A percentile compares a stretch with the other conserved stretches of the same genome.
Evolutionary conservation across 208 protist genomes (phyloP).

Genomic region (Acanthamoeba lenticulata): DNA sequence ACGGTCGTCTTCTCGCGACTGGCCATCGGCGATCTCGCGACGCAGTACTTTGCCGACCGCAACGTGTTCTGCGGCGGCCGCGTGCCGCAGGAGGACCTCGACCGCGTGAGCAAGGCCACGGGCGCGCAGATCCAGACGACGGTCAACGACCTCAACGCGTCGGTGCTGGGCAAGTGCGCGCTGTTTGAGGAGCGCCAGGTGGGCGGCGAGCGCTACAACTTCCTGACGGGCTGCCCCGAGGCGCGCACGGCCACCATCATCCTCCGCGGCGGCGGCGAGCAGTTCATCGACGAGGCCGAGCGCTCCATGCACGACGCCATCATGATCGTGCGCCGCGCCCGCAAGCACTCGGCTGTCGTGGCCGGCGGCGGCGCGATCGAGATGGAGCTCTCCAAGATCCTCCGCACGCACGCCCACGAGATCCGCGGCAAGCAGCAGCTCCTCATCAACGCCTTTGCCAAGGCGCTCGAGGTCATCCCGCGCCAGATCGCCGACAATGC

Average conservation of each 20-base stretch:
- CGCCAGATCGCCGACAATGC: constrained; percentile 99
- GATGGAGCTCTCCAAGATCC: constrained; percentile 98
- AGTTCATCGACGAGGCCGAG: constrained; percentile 99
- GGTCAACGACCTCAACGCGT: constrained; percentile 93
- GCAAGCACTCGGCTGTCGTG: constrained; percentile 97
- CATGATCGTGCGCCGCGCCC: constrained; percentile 98
- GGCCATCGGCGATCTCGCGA: constrained; percentile 99
- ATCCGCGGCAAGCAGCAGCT: constrained; percentile 99
- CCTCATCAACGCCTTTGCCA: constrained; percentile 98
- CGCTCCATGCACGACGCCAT: constrained; percentile 99
- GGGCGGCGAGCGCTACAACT: constrained; percentile 98
- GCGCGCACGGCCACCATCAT: constrained; percentile 85
- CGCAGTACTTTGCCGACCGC: constrained; percentile 99
- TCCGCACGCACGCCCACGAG: constrained; percentile 96
- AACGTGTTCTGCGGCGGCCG: constrained; percentile 99
- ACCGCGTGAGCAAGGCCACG: constrained; percentile 95
- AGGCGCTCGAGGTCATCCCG: constrained; percentile 99
- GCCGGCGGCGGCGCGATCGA: constrained; percentile 99
- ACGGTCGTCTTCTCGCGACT: constrained; percentile 98
- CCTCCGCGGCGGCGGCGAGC: constrained; percentile 93
- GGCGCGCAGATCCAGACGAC: constrained; percentile 98
- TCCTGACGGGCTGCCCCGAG: constrained; percentile 97
- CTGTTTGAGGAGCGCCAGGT: constrained; percentile 99
- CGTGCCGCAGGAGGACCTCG: constrained; percentile 95
- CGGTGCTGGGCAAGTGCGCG: constrained; percentile 96